Conservation (phyloP, 352 stramenopile species). For the Globisporangium barbulae region DNA sequence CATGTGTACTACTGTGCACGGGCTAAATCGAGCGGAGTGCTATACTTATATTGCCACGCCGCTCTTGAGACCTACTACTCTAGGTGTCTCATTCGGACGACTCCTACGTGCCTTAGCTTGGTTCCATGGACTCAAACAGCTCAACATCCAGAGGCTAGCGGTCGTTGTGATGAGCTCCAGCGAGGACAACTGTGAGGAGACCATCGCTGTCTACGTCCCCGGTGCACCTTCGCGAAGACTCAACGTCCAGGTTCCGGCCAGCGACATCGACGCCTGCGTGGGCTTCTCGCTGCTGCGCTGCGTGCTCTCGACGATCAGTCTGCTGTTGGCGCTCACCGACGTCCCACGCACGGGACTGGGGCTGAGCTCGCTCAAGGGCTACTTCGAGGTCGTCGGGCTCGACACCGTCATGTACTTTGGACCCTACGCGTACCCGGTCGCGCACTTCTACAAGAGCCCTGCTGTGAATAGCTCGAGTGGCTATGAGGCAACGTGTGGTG, state of each 20-base stretch:
- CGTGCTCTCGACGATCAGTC: conserved; percentile 28
- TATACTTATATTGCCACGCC: no score
- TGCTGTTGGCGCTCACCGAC: conserved; percentile 40
- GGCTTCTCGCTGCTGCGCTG: conserved; percentile 25
- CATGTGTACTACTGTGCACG: no score
- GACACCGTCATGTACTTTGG: conserved; percentile 36
- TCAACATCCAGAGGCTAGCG: neutral
- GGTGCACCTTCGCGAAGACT: neutral
- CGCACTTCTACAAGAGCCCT: conserved; percentile 23
- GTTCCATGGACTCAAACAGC: no score
- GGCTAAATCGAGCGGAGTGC: no score
- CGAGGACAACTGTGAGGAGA: neutral
- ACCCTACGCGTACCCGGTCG: conserved; percentile 38
- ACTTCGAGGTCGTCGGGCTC: conserved; percentile 23
- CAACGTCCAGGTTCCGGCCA: neutral
- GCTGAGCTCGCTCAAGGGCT: conserved; percentile 19
- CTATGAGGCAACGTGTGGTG: conserved; percentile 14
- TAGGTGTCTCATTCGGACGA: no score
- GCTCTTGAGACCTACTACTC: no score
- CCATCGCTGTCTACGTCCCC: neutral
- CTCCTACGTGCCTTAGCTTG: no score
- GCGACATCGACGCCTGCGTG: conserved; percentile 15
- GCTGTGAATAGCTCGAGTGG: neutral
- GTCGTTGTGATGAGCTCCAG: neutral
- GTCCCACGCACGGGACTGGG: conserved; percentile 52